Base-by-base conservation (phyloP, 345 rosid species). In the Luvunga scandens region DNA sequence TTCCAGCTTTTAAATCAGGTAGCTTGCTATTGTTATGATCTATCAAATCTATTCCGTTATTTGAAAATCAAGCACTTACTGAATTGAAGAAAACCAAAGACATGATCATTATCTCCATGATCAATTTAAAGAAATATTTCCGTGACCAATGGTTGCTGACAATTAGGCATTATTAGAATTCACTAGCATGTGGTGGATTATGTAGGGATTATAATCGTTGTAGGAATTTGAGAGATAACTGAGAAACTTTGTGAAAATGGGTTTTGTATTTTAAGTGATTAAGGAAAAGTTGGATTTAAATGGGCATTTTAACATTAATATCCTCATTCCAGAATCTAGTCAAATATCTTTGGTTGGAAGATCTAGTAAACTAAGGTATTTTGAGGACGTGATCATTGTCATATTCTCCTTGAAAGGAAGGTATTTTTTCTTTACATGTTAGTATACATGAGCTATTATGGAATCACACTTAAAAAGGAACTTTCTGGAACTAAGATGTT, bases 1-100 rank as follows among this genome's bases (percentile, higher is more conserved):
- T 96, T 94, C 77, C 99, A 92, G 92, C 94, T 91, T 79, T 79
- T 96, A 83, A 94, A 90, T 82, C 99, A 94, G 93, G 99, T 84
- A 78, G 72, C 36, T 57, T 69, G 16, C 59, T 56, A 55, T 50
- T 22, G 38, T 16, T 33, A 75, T 69, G 24, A 45, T 69, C 59
- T 59, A 73, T 75, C 42, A 45, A 69, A 55, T 72, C 77, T 48
- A 57, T 78, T 59, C 56, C 30, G 42, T 56, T 70, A 34, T 63
- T 1, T 24, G 76, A 57, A 72, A 57, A 72, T 16, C 19, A 7
- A 5, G 9, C 63, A 73, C 63, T 36, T 36, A 2, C 55, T 9
- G 9, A 24, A 61, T 4, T 27, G 36, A 61, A 73, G 67, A 60
- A 73, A 24, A 60, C 67, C 76, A 7, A 30, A 14, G 59, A 45